These are phyloP conservation scores for Septoria linicola DNA, from an alignment of 2,329 filamentous ascomycete species.

Conservation along the genomic window DNA sequence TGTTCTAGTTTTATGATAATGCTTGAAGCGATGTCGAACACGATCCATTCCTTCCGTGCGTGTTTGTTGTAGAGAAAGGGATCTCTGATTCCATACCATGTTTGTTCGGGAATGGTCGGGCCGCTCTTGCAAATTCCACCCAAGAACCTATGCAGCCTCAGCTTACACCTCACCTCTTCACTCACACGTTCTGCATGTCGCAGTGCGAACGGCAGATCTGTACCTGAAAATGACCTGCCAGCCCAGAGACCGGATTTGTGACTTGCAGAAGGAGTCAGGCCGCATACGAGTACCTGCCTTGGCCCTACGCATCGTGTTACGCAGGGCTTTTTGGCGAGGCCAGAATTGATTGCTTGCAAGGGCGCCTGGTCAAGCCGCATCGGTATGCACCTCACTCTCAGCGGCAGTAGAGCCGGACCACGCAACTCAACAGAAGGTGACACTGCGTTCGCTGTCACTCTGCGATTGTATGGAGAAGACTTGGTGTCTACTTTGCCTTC, in stretches of 20 bases:
- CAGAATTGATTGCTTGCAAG: neutral
- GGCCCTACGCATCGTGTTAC: slow-evolving; percentile 4
- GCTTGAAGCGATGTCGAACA: too few relatives aligned
- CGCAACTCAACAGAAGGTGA: neutral
- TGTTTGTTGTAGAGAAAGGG: neutral
- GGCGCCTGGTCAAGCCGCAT: slow-evolving; percentile 1
- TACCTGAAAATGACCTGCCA: neutral
- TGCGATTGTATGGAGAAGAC: neutral
- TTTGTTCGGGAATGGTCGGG: neutral
- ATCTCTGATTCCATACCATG: neutral
- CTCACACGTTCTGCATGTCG: neutral
- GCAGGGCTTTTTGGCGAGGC: neutral
- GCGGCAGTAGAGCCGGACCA: slow-evolving; percentile 10
- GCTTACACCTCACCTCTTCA: slow-evolving; percentile 4
- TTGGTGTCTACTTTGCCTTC: neutral
- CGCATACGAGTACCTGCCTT: neutral
- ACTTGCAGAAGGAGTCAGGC: slow-evolving; percentile 2
- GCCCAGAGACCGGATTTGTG: slow-evolving; percentile 6
- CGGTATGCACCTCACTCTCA: slow-evolving; percentile 9
- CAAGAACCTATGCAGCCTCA: neutral
- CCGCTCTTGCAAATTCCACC: neutral
- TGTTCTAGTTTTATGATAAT: too few relatives aligned
- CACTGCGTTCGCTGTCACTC: slow-evolving; percentile 11
- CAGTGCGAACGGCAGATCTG: neutral
- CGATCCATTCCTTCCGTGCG: too few relatives aligned